phyloP scores from a whole-genome alignment of 2,329 filamentous ascomycete species.

The Paecilomyces variotii region DNA sequence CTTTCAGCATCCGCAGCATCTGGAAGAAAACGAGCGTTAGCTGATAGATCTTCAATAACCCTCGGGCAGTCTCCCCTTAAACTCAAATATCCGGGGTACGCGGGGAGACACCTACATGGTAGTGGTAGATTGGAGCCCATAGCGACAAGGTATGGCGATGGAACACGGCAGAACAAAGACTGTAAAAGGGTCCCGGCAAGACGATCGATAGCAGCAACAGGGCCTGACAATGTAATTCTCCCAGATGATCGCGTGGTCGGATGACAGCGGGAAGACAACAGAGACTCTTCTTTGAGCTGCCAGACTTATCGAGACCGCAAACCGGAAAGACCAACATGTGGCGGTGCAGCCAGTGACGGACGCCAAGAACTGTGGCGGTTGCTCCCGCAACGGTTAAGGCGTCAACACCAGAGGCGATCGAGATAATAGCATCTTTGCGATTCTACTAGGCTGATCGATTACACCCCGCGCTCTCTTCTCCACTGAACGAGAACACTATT shows the following conservation, averaged over 20 bases:
- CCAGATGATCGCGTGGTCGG: conserved; percentile 1
- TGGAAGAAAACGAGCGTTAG: conserved; percentile 31
- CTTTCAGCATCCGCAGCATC: conserved; percentile 97
- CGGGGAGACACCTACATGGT: conserved; percentile 36
- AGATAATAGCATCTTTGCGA: neutral
- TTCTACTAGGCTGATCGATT: neutral
- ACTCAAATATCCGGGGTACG: conserved; percentile 11
- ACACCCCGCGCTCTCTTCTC: neutral
- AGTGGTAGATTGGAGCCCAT: conserved; percentile 44
- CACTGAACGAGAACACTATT: neutral
- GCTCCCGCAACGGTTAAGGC: conserved; percentile 28
- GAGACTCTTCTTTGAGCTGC: conserved; percentile 1
- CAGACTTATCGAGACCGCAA: conserved; percentile 18
- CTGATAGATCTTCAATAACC: conserved; percentile 10
- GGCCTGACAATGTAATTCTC: neutral
- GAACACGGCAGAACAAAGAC: neutral
- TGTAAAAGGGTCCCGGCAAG: neutral
- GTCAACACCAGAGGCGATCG: conserved; percentile 9
- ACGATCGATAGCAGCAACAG: neutral
- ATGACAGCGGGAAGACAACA: neutral
- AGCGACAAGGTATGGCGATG: neutral
- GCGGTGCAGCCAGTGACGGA: conserved; percentile 18
- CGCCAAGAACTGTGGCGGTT: conserved; percentile 25
- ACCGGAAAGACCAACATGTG: conserved; percentile 19
- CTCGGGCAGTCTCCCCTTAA: conserved; percentile 11